Conservation (phyloP, 805 yeast species). For the Spathaspora girioi region DNA sequence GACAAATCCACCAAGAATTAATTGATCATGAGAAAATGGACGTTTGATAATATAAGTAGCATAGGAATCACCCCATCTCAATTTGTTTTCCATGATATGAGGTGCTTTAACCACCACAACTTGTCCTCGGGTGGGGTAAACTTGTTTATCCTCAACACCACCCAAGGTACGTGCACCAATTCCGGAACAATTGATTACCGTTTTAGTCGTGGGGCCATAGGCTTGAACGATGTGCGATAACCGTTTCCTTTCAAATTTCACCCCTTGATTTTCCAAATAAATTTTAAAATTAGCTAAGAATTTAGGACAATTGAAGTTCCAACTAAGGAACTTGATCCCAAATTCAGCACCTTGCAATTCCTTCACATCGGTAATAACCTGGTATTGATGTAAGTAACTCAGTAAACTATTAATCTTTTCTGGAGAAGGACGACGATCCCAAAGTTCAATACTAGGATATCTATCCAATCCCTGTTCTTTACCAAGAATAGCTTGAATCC, state of each 20-base stretch:
- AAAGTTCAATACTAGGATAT: conserved; percentile 54
- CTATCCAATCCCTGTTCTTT: conserved; percentile 51
- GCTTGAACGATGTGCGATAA: conserved; percentile 59
- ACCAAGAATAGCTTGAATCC: conserved; percentile 50
- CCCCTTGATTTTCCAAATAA: conserved; percentile 47
- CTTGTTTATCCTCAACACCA: conserved; percentile 59
- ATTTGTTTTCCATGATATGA: conserved; percentile 53
- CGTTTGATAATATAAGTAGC: conserved; percentile 72
- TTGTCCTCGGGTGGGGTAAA: conserved; percentile 79
- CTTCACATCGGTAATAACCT: conserved; percentile 28
- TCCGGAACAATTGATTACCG: conserved; percentile 76
- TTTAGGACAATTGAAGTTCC: conserved; percentile 71
- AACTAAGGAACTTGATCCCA: conserved; percentile 57
- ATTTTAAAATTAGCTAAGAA: conserved; percentile 47
- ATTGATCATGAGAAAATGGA: conserved; percentile 61
- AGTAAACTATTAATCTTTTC: conserved; percentile 45
- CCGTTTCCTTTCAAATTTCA: conserved; percentile 44
- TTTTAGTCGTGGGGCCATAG: conserved; percentile 29
- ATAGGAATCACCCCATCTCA: conserved; percentile 57
- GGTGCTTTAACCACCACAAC: conserved; percentile 72
- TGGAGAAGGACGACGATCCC: conserved; percentile 48
- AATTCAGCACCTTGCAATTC: conserved; percentile 51
- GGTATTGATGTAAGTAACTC: conserved; percentile 48
- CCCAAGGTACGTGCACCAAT: conserved; percentile 60
- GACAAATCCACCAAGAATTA: conserved; percentile 72